Evolutionary conservation across 1,284 basidiomycete species (phyloP), one percentile per base, ranked within the genome.

Genomic region (Phaffia rhodozyma): DNA sequence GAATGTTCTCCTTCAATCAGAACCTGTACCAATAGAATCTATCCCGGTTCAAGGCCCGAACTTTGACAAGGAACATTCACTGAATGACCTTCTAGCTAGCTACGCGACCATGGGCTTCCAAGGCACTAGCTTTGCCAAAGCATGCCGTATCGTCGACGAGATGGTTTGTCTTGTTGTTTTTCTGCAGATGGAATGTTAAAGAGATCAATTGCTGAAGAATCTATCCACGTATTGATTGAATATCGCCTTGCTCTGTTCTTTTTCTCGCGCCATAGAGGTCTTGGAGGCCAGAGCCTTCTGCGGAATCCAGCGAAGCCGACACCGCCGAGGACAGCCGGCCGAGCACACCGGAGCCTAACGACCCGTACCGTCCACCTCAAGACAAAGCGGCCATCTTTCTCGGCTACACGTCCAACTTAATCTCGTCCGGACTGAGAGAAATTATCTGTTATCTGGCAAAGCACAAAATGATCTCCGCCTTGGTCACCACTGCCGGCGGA

Each of bases 371-470:
- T 11, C 64, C 64, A 3, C 64, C 64, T 18, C 38, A 55, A 50
- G 64, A 66, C 34, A 48, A 55, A 16, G 47, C 64, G 25, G 87
- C 85, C 67, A 83, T 98, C 72, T 96, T 99, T 75, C 84, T 99
- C 51, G 96, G 96, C 60, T 99, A 94, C 77, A 99, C 96, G 1
- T 98, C 94, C 54, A 98, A 98, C 76, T 83, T 98, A 38, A 96
- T 99, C 70, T 98, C 96, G 0, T 97, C 94, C 3, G 96, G 96
- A 11, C 79, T 99, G 59, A 85, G 96, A 55, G 96, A 98, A 76
- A 81, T 97, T 56, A 89, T 99, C 70, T 81, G 87, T 29, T 86
- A 94, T 75, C 85, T 99, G 51, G 94, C 92, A 52, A 92, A 97
- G 75, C 84, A 98, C 79, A 89, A 86, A 70, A 87, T 94, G 69